Base-by-base conservation (phyloP, 2,329 filamentous ascomycete species). In the Cladosporium sp. region DNA sequence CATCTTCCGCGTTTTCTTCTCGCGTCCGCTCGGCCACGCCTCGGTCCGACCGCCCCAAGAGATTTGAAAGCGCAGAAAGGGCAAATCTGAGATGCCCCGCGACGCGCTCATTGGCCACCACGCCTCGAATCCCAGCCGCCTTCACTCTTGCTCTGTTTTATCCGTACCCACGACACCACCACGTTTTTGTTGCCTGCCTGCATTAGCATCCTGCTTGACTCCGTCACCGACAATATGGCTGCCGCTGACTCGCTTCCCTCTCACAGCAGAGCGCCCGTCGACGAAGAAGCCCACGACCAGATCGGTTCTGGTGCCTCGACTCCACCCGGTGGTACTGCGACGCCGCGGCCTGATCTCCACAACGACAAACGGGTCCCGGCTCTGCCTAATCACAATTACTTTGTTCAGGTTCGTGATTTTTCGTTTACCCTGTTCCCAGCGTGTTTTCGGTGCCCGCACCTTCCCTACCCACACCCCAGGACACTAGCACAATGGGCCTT, bases 381-480 rank as follows among this genome's bases (percentile, higher is more conserved):
- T 74, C 96, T 97, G 9, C 88, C 94, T 84, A 85, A 87, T 76
- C 95, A 88, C 82, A 55, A 55, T 38, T 97, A 94, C 83, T 96
- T 97, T 84, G 89, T 88, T 81, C 94, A 99, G 93, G 94, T 99
- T 96, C 88, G 94, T 97, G 84, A 84, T 82, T 85, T 84, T 81
- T 28, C 30, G 15, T 43, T 14, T 43, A 42, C 22, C 49, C 45
- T 47, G 28, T 28, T 28, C 36, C 47, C 30, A 51, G 47, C 30
- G 36, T 59, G 49, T 22, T 28, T 42, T 22, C 45, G 47, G 37
- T 42, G 17, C 43, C 38, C 42, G 43, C 55, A 38, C 55, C 43
- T 40, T 51, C 43, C 55, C 39, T 40, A 38, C 36, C 43, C 42
- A 34, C 55, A 42, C 56, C 49, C 56, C 49, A 51, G 56, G 37